A percentile compares a stretch with the other conserved stretches of the same genome.
phyloP scores from a whole-genome alignment of 257 asterid species.

The Solanum acaule region DNA sequence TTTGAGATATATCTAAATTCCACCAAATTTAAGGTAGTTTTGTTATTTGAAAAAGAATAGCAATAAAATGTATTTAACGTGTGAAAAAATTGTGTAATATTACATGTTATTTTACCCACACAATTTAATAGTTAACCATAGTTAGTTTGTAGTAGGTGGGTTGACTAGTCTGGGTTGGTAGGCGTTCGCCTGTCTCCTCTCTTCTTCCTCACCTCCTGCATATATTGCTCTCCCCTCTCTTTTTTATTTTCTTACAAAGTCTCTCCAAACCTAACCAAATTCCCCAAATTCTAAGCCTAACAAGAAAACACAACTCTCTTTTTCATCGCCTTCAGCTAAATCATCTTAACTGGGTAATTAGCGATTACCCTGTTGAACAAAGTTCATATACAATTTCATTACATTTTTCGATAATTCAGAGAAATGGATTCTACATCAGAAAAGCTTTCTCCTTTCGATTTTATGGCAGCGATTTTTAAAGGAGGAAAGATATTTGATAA shows the following conservation, averaged over 20 bases:
- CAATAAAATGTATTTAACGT: no score
- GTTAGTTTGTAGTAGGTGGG: constrained; percentile 46
- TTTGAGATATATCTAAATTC: no score
- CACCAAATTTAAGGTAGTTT: no score
- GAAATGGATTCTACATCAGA: constrained; percentile 49
- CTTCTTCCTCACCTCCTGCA: not conserved
- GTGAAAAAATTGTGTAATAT: no score
- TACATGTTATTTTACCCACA: no score
- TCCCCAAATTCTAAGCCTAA: not conserved
- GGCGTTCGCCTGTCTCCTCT: constrained; percentile 23
- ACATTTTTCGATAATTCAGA: not conserved
- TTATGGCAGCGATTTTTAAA: constrained; percentile 66
- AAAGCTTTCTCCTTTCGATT: constrained; percentile 74
- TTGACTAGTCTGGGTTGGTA: constrained; percentile 70
- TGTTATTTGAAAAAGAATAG: no score
- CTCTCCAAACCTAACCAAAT: constrained; percentile 22
- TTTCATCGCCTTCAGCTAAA: not conserved
- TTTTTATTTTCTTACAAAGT: not conserved
- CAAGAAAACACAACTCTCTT: not conserved
- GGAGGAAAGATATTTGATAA: constrained; percentile 45
- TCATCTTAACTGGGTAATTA: not conserved
- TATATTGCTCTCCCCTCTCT: constrained; percentile 1
- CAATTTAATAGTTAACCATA: constrained; percentile 14
- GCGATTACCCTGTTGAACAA: not conserved
- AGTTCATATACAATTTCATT: not conserved